Evolutionary conservation across 306 rosid species (phyloP).

Genomic region (Acmispon strigosus): DNA sequence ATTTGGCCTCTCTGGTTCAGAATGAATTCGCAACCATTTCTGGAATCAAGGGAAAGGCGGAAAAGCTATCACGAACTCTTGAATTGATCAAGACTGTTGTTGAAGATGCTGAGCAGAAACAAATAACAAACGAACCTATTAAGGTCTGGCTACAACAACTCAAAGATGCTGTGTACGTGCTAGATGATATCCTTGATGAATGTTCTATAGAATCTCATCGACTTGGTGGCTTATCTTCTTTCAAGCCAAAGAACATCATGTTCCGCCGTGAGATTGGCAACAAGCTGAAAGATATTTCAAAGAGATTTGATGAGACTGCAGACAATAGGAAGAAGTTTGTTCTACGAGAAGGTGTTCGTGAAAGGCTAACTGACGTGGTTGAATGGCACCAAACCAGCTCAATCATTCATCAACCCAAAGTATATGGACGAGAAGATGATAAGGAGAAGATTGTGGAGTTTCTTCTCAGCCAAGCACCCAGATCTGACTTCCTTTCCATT

Average conservation of each 20-base stretch:
- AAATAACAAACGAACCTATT: background rate
- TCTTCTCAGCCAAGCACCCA: background rate
- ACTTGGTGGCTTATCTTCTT: background rate
- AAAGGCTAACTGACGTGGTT: background rate
- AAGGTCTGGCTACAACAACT: background rate
- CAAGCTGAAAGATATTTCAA: background rate
- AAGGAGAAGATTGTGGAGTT: background rate
- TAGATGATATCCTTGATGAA: conserved; percentile 5
- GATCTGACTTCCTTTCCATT: background rate
- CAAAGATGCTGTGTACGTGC: background rate
- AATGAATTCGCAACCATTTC: background rate
- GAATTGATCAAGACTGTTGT: background rate
- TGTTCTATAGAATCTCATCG: background rate
- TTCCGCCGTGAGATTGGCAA: background rate
- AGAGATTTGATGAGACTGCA: background rate
- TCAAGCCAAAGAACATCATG: background rate
- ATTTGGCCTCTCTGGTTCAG: background rate
- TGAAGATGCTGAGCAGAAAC: background rate
- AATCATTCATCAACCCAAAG: no score
- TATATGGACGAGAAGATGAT: background rate
- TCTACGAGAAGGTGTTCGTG: background rate
- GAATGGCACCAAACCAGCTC: background rate
- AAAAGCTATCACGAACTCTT: background rate
- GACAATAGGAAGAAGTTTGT: background rate
- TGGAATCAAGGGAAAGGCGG: background rate